phyloP scores from a whole-genome alignment of 2,329 filamentous ascomycete genomes.

The Fusarium phyllophilum region DNA sequence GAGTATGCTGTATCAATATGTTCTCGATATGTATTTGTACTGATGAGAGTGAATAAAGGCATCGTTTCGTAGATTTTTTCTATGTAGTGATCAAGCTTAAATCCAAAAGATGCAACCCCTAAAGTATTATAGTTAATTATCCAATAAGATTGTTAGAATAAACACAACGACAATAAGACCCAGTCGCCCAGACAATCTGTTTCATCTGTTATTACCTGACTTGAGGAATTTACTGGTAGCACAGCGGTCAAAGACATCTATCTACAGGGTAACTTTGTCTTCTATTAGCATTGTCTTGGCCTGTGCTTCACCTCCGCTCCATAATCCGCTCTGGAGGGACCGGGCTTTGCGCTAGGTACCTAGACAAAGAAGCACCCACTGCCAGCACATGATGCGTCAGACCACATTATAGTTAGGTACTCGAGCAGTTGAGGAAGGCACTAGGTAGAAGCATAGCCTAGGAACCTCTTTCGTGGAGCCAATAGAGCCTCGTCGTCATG shows the following conservation, averaged over 20 bases:
- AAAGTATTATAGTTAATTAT: not conserved
- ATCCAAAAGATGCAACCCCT: not conserved
- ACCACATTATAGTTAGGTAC: not conserved
- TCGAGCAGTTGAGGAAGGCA: too few relatives aligned
- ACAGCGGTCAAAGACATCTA: not conserved
- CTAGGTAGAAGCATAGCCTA: not conserved
- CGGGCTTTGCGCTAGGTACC: not conserved
- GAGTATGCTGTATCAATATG: not conserved
- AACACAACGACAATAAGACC: not conserved
- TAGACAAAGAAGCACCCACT: not conserved
- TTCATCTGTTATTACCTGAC: not conserved
- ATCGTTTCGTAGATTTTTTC: too few relatives aligned
- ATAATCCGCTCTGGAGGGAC: not conserved
- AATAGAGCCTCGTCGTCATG: not conserved
- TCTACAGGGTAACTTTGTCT: constrained; percentile 16
- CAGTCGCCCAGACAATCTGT: not conserved
- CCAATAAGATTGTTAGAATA: not conserved
- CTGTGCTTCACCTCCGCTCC: constrained; percentile 5
- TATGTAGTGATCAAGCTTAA: not conserved
- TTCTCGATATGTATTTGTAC: too few relatives aligned
- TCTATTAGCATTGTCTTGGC: not conserved
- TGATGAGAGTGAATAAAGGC: fast-evolving
- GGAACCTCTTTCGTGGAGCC: not conserved
- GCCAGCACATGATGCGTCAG: not conserved
- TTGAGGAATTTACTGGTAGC: not conserved